Evolutionary conservation across 129 eudicot species (phyloP), one percentile per base, ranked within the genome.

Genomic region (Glebionis coronaria): DNA sequence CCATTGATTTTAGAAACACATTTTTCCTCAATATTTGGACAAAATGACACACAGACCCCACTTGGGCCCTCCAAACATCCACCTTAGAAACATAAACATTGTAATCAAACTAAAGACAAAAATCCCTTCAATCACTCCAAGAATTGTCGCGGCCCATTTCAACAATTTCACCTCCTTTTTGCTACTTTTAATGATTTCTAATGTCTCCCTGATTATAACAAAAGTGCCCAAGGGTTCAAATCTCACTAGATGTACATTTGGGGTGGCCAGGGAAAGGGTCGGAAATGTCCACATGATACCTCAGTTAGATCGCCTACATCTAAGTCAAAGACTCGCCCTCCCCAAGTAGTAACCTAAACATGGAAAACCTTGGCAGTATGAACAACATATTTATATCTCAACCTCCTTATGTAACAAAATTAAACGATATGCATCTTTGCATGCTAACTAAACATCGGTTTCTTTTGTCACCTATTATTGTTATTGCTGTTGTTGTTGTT

Each of bases 111-210:
- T 40, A 25, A 25, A 61, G 70, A 75, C 80, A 68, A 68, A 74
- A 68, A 7, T 60, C 75, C 79, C 79, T 47, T 59, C 25, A 67
- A 75, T 67, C 73, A 68, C 80, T 75, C 80, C 80, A 71, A 71
- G 40, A 61, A 20, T 49, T 71, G 52, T 18, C 78, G 12, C n/a
- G n/a, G n/a, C 78, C 59, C 27, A 44, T 44, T 73, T 73, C 72
- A 64, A 63, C 80, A 68, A 51, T 68, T 47, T 42, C 74, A 50
- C 44, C 68, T 20, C 44, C 73, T 15, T 67, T 29, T 68, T 38
- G 13, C 55, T 44, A 51, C 65, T 51, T 67, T 68, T 60, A 68
- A 60, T 61, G 57, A 68, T 68, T 62, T 40, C 49, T 46, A 71
- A 73, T 55, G 21, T 55, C 56, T 55, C 53, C 38, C 38, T 47